These are phyloP conservation scores for Acer yangbiense DNA, from an alignment of 345 rosid species.

Conservation along the genomic window DNA sequence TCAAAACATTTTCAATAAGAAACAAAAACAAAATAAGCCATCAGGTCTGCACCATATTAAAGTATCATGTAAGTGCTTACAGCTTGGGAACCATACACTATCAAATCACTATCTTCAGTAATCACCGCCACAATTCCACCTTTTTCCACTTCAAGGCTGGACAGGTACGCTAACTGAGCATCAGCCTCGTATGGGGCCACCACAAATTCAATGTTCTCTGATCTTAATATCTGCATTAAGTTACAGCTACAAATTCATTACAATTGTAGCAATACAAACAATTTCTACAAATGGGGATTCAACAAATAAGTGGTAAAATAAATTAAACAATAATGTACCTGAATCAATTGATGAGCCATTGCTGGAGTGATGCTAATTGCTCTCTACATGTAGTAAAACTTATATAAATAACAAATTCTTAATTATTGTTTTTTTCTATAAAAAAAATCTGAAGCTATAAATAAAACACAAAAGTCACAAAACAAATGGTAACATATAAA, in stretches of 20 bases:
- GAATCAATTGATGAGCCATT: conserved; percentile 77
- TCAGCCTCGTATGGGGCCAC: conserved; percentile 99
- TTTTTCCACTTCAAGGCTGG: conserved; percentile 58
- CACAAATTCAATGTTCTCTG: conserved; percentile 75
- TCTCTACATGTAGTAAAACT: conserved; percentile 47
- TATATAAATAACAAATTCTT: background rate
- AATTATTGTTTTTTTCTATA: no score
- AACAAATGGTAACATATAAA: background rate
- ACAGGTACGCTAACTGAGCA: conserved; percentile 85
- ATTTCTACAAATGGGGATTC: background rate
- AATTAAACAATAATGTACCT: conserved; percentile 41
- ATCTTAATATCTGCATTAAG: conserved; percentile 58
- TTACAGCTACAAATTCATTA: background rate
- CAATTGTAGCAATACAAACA: background rate
- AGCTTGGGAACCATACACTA: conserved; percentile 87
- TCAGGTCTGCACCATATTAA: conserved; percentile 26
- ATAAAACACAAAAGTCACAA: background rate
- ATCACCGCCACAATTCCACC: conserved; percentile 87
- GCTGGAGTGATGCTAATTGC: conserved; percentile 78
- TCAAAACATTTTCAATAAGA: conserved; percentile 29
- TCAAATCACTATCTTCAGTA: conserved; percentile 89
- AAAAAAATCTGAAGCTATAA: background rate
- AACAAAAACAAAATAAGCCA: background rate
- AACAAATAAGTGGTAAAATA: background rate
- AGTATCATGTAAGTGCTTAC: conserved; percentile 63